A percentile compares a stretch with the other conserved stretches of the same genome.
phyloP scores from a whole-genome alignment of 495 filamentous ascomycete species.

The Filosporella fistucella region DNA sequence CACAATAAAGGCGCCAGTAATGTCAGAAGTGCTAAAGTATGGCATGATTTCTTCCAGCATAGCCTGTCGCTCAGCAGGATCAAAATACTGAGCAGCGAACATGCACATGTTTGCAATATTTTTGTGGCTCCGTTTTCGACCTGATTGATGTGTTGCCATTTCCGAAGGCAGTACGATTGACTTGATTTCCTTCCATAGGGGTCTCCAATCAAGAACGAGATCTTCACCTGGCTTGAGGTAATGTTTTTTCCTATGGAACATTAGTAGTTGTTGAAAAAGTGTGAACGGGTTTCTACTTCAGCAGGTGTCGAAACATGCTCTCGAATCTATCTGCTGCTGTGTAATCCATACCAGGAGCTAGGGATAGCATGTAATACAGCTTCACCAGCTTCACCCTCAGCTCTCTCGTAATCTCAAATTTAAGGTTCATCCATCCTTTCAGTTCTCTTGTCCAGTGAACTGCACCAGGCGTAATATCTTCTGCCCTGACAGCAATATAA shows the following conservation, averaged over 20 bases:
- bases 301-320: conserved; percentile 92
- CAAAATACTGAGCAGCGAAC: conserved; percentile 87
- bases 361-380: conserved; percentile 89
- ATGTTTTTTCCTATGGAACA: conserved; percentile 75
- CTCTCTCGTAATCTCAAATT: conserved; percentile 87
- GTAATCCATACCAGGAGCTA: conserved; percentile 85
- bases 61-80: conserved; percentile 75
- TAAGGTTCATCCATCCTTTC: conserved; percentile 88
- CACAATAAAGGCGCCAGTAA: conserved; percentile 85
- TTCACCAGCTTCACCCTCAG: conserved; percentile 79
- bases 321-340: conserved; percentile 83
- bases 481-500: conserved; percentile 83
- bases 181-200: conserved; percentile 88
- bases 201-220: conserved; percentile 86
- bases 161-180: conserved; percentile 81
- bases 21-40: conserved; percentile 91
- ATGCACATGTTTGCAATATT: conserved; percentile 78
- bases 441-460: conserved; percentile 97
- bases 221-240: conserved; percentile 88
- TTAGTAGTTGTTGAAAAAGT: conserved; percentile 1
- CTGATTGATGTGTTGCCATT: conserved; percentile 45
- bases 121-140: conserved; percentile 39
- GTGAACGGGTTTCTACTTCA: conserved; percentile 58
- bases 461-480: conserved; percentile 91
- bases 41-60: conserved; percentile 95